Conservation (phyloP, 2,329 filamentous ascomycete species). For the Beauveria varroae region DNA sequence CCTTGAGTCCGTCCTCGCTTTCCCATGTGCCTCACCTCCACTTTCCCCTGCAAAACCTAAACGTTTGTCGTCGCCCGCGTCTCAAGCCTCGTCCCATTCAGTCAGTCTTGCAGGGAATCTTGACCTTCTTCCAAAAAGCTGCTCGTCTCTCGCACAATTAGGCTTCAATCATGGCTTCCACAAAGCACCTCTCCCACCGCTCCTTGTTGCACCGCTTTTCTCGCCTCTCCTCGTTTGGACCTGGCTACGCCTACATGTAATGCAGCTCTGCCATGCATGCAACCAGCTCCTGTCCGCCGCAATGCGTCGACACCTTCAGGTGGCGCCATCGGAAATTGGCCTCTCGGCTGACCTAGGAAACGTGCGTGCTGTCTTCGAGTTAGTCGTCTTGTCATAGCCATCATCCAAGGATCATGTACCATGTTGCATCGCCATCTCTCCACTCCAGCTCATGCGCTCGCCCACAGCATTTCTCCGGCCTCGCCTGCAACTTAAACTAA, state of each 20-base stretch:
- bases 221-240: neutral
- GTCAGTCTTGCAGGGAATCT: no score
- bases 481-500: neutral
- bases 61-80: no score
- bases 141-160: no score
- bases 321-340: conserved; percentile 11
- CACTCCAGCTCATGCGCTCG: neutral
- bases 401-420: neutral
- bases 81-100: no score
- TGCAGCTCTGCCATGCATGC: neutral
- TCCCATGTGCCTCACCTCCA: no score
- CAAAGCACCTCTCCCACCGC: no score
- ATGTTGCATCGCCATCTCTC: conserved; percentile 1
- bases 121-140: no score
- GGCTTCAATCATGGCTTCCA: no score
- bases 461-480: neutral
- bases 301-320: conserved; percentile 1
- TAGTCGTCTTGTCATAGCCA: conserved; percentile 3
- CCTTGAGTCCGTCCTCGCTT: no score
- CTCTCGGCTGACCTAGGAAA: neutral
- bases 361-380: neutral
- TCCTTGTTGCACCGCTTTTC: neutral
- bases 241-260: neutral
- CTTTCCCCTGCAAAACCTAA: no score
- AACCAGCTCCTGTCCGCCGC: neutral